Evolutionary conservation across 2,329 filamentous ascomycete genomes (phyloP).

Genomic region (Alternaria triticimaculans): DNA sequence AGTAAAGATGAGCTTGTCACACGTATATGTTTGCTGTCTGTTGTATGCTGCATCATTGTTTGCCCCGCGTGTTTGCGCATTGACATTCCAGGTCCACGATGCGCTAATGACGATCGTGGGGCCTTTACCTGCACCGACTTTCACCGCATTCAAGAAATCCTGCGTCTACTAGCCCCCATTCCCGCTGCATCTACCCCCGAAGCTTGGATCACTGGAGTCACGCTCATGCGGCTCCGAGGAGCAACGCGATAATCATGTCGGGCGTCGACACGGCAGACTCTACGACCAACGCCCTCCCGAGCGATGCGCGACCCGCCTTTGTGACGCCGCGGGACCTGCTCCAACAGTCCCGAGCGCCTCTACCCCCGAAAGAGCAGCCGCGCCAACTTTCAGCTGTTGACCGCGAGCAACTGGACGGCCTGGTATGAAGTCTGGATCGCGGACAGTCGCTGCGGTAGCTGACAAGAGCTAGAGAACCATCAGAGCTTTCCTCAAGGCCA

Average conservation of each 20-base stretch:
- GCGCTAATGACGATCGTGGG: slow-evolving; percentile 19
- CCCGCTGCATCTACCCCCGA: slow-evolving; percentile 12
- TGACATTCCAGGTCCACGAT: slow-evolving; percentile 10
- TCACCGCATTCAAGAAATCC: slow-evolving; percentile 14
- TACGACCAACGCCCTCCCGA: slow-evolving; percentile 23
- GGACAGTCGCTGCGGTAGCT: slow-evolving; percentile 9
- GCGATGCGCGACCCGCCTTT: slow-evolving; percentile 27
- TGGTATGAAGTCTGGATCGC: slow-evolving; percentile 62
- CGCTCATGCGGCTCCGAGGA: slow-evolving; percentile 46
- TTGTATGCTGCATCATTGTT: background rate
- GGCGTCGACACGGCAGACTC: slow-evolving; percentile 44
- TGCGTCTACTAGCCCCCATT: slow-evolving; percentile 7
- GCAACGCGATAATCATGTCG: slow-evolving; percentile 47
- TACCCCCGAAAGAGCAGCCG: slow-evolving; percentile 38
- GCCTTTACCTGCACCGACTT: slow-evolving; percentile 15
- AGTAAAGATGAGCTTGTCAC: background rate
- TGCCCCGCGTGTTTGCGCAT: slow-evolving; percentile 20
- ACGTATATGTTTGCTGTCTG: background rate
- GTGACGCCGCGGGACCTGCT: slow-evolving; percentile 31
- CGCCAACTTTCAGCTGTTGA: slow-evolving; percentile 66
- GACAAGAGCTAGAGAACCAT: slow-evolving; percentile 69
- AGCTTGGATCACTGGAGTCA: slow-evolving; percentile 13
- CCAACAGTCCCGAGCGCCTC: slow-evolving; percentile 19
- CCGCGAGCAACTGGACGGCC: slow-evolving; percentile 77
- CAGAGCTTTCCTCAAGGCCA: slow-evolving; percentile 92